These are phyloP conservation scores for Calonectria multiphialidica DNA, from an alignment of 2,329 filamentous ascomycete genomes.

Conservation along the genomic window DNA sequence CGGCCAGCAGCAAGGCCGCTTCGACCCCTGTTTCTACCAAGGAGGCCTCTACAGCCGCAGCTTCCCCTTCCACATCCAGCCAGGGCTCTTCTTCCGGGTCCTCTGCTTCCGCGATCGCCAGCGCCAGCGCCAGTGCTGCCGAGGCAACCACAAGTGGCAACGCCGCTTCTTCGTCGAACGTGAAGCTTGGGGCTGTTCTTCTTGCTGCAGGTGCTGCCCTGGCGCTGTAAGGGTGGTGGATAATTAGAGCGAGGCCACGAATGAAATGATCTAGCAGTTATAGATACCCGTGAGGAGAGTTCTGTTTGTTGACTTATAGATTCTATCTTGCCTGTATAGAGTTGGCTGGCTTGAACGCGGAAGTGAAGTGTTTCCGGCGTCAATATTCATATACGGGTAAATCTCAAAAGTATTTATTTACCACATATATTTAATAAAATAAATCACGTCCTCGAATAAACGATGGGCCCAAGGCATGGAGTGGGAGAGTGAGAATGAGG, in stretches of 20 bases:
- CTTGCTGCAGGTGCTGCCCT: constrained; percentile 5
- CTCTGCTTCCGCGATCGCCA: background rate
- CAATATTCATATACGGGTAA: too few species aligned
- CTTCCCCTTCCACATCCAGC: background rate
- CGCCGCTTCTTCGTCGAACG: background rate
- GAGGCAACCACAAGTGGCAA: background rate
- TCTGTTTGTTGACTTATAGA: background rate
- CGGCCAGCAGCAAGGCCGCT: background rate
- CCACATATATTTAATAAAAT: background rate
- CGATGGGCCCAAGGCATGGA: too few species aligned
- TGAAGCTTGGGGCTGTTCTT: constrained; percentile 8
- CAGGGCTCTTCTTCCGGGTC: background rate
- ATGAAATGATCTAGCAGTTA: background rate
- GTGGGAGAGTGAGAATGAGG: too few species aligned
- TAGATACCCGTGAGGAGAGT: background rate
- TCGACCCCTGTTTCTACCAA: background rate
- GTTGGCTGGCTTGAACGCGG: too few species aligned
- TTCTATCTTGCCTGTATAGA: background rate
- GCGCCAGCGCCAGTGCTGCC: background rate
- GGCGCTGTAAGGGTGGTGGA: background rate
- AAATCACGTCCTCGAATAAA: background rate
- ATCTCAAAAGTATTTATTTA: background rate
- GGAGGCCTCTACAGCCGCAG: background rate
- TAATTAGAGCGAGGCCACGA: background rate
- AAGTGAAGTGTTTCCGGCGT: too few species aligned